Evolutionary conservation across 257 asterid species (phyloP), one percentile per base, ranked within the genome.

Genomic region (Thymus quinquecostatus): DNA sequence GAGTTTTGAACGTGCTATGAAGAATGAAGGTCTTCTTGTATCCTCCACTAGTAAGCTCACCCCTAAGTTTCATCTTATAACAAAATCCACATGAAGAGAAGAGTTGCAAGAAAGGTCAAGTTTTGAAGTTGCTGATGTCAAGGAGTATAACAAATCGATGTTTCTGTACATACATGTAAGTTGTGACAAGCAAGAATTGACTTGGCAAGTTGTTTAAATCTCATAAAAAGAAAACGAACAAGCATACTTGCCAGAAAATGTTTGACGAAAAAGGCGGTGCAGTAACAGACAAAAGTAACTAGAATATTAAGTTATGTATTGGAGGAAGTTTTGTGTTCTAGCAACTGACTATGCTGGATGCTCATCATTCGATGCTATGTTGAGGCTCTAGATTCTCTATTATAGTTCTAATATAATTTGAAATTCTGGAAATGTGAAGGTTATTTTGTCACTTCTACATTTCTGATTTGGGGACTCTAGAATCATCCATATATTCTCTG

Each of bases 11-110:
- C 80, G 81, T 74, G 93, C 91, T 48, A 69, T 87, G 56, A 83
- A 84, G 81, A 83, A 82, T 72, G 81, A 82, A 27, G 86, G 87
- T 6, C 84, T 79, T 41, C 77, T 61, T 33, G 76, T 59, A 63
- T 55, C 90, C 59, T 79, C 87, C 13, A 68, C 89, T 8, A 82
- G 71, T 73, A 89, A 82, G 80, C 73, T 81, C 50, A 78, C 82
- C 54, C 89, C 91, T 7, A 81, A 83, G 70, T 83, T 87, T 38
- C 92, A 86, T 64, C 76, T 75, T 64, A 38, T 89, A 40, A 69
- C 80, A 68, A 81, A 81, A 84, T 89, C 74, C 83, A 82, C 64
- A 82, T 40, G 78, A 84, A 78, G 82, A 84, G 90, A 81, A 85
- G 81, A 80, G 79, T 71, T 78, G 77, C 86, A 48, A 61, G 68